phyloP scores from a whole-genome alignment of 345 rosid species.

The Linum trigynum region DNA sequence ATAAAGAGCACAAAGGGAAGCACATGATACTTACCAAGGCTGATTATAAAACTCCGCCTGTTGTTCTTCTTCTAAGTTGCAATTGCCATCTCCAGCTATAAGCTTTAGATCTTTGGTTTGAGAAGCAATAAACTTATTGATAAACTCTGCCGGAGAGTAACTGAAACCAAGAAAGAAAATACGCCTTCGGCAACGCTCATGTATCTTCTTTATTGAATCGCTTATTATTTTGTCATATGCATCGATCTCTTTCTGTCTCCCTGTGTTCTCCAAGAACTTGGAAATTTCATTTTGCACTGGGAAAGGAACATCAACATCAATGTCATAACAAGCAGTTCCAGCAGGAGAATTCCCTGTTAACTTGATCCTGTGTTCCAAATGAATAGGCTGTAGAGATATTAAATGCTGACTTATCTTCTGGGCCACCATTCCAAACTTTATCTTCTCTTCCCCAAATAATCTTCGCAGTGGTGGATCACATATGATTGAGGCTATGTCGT shows the following conservation, averaged over 20 bases:
- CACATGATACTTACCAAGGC: constrained; percentile 28
- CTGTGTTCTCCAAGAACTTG: constrained; percentile 31
- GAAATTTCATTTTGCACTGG: constrained; percentile 39
- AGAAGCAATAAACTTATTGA: constrained; percentile 39
- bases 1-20: not conserved
- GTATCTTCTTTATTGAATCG: constrained; percentile 38
- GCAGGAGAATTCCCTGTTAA: constrained; percentile 43
- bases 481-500: constrained; percentile 34
- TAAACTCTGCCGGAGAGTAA: constrained; percentile 51
- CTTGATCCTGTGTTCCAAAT: constrained; percentile 50
- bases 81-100: constrained; percentile 37
- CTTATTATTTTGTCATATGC: constrained; percentile 35
- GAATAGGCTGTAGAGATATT: constrained; percentile 42
- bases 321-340: constrained; percentile 50
- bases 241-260: constrained; percentile 40
- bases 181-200: constrained; percentile 39
- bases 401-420: constrained; percentile 43
- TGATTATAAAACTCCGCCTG: constrained; percentile 41
- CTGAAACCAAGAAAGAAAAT: constrained; percentile 55
- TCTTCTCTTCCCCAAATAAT: constrained; percentile 45
- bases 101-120: constrained; percentile 55
- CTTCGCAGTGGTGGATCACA: constrained; percentile 47
- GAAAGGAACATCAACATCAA: constrained; percentile 45
- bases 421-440: constrained; percentile 38
- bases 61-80: constrained; percentile 29